Evolutionary conservation across 2,329 filamentous ascomycete species (phyloP).

Genomic region (Trichoderma sp.): DNA sequence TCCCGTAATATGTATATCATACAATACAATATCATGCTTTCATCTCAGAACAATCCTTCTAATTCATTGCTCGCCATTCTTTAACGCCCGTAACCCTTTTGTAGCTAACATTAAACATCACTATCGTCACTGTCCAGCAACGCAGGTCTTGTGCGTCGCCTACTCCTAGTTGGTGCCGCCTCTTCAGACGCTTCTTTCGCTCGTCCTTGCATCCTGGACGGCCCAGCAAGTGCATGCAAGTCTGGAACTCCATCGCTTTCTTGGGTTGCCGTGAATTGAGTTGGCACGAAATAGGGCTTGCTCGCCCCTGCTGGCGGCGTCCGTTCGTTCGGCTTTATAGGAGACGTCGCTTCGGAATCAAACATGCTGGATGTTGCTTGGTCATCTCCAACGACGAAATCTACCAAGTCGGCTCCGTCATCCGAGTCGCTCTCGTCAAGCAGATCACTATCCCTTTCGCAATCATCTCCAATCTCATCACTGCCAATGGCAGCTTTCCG

Average conservation of each 20-base stretch:
- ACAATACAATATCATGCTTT: not conserved
- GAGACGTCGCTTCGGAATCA: conserved; percentile 34
- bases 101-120: not conserved
- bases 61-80: not conserved
- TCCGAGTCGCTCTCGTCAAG: conserved; percentile 51
- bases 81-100: not conserved
- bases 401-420: conserved; percentile 50
- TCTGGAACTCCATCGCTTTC: conserved; percentile 44
- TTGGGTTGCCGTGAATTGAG: conserved; percentile 42
- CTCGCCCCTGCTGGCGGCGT: conserved; percentile 23
- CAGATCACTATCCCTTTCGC: conserved; percentile 50
- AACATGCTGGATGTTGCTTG: conserved; percentile 40
- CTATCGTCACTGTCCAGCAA: conserved; percentile 23
- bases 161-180: conserved; percentile 25
- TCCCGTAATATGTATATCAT: not conserved
- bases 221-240: conserved; percentile 33
- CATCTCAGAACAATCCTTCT: not conserved
- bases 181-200: conserved; percentile 23
- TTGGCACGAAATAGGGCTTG: conserved; percentile 43
- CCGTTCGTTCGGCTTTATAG: conserved; percentile 27
- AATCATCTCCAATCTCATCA: conserved; percentile 55
- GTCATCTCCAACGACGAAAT: conserved; percentile 60
- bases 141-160: conserved; percentile 33
- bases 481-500: conserved; percentile 40
- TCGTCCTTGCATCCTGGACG: not conserved